Base-by-base conservation (phyloP, 73 alveolate species). In the Blepharisma japonicum region DNA sequence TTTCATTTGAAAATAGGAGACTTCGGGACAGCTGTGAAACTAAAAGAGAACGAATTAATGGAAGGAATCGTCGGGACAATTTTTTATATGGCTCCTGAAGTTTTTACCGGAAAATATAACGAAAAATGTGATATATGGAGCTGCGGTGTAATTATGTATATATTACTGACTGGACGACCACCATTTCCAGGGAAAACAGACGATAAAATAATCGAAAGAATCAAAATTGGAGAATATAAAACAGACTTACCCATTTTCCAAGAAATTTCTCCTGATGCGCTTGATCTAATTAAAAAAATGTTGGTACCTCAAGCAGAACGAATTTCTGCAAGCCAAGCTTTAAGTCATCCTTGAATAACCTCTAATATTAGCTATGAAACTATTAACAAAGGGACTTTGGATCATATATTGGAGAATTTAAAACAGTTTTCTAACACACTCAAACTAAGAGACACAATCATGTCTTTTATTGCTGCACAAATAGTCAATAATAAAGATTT, bases 101-200 rank as follows among this genome's bases (percentile, higher is more conserved):
- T 91, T 45, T 76, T 86, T 42, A 48, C 46, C 27, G 56, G 81
- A 66, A 82, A 90, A 66, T 91, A 91, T 68, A 86, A 85, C 25
- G 94, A 92, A 86, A 90, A 86, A 78, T 93, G 98, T 68, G 98
- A 93, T 71, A 86, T 90, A 6, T 93, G 98, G 97, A 86, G 97
- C 14, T 82, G 92, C 67, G 98, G 97, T 5, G 90, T 93, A 21
- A 88, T 91, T 8, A 71, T 93, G 86, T 84, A 86, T 61, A 85
- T 86, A 27, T 18, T 93, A 67, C 87, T 92, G 72, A 71, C 89
- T 45, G 98, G 98, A 8, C 74, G 68, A 50, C 93, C 91, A 27
- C 97, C 97, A 18, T 90, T 90, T 85, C 38, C 42, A 42, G 97
- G 97, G 4, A 67, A 55, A 38, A 88, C 53, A 56, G 95, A 90